Conservation (phyloP, 1,284 basidiomycete species). For the Mycosarcoma maydis region DNA sequence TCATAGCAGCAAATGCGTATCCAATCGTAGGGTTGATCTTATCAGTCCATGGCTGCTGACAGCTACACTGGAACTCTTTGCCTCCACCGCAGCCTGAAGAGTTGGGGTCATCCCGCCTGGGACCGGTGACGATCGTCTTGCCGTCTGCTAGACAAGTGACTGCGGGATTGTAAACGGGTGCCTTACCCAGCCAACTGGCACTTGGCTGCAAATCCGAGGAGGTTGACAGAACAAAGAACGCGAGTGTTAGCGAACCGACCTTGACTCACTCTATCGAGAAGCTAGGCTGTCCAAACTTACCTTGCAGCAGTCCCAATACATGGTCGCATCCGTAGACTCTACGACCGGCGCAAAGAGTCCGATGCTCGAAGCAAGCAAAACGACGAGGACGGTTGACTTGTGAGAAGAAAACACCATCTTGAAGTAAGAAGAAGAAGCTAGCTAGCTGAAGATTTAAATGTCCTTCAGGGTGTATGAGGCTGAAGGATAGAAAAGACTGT, state of each 20-base stretch:
- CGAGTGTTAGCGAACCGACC: too few species aligned
- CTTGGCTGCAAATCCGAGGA: background rate
- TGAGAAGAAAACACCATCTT: constrained; percentile 15
- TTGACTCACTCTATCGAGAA: too few species aligned
- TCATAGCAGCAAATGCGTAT: constrained; percentile 34
- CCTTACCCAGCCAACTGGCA: constrained; percentile 8
- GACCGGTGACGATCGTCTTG: constrained; percentile 34
- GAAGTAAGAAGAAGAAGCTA: background rate
- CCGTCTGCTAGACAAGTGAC: constrained; percentile 23
- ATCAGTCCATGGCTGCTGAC: constrained; percentile 46
- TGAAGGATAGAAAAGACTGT: too few species aligned
- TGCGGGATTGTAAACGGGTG: constrained; percentile 22
- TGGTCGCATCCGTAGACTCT: constrained; percentile 23
- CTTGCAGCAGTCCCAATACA: constrained; percentile 46
- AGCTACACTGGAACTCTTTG: constrained; percentile 33
- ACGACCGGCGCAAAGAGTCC: constrained; percentile 18
- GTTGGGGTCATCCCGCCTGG: constrained; percentile 12
- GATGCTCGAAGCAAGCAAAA: constrained; percentile 6
- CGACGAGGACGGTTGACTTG: constrained; percentile 22
- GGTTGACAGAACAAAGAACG: too few species aligned
- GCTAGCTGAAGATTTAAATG: too few species aligned
- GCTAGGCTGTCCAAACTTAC: background rate
- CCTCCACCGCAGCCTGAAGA: constrained; percentile 43
- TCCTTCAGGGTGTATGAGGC: too few species aligned
- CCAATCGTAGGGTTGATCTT: constrained; percentile 16